A percentile compares a stretch with the other conserved stretches of the same genome.
Evolutionary conservation across 129 eudicot genomes (phyloP).

Genomic region (Daucus carota): DH1_v3.0 NC_030384.2:40218501-40219000

Average conservation of each 20-base stretch:
- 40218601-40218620: conserved; percentile 83
- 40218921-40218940: conserved; percentile 84
- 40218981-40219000: not conserved
- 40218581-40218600: conserved; percentile 80
- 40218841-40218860: conserved; percentile 78
- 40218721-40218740: conserved; percentile 69
- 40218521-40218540: not conserved
- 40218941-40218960: conserved; percentile 6
- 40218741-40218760: not conserved
- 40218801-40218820: not conserved
- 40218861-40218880: conserved; percentile 52
- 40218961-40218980: not conserved
- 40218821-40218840: conserved; percentile 51
- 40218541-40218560: not conserved
- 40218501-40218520: not conserved
- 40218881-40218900: conserved; percentile 76
- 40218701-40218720: conserved; percentile 74
- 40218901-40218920: conserved; percentile 77
- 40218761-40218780: not conserved
- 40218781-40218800: not conserved
- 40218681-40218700: conserved; percentile 75
- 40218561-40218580: conserved; percentile 49
- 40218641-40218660: conserved; percentile 84
- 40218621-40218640: conserved; percentile 96
- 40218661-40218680: conserved; percentile 96